A percentile compares a stretch with the other conserved stretches of the same genome.
Evolutionary conservation across 106 monocot species (phyloP).

Genomic region (Ottelia alismoides): DNA sequence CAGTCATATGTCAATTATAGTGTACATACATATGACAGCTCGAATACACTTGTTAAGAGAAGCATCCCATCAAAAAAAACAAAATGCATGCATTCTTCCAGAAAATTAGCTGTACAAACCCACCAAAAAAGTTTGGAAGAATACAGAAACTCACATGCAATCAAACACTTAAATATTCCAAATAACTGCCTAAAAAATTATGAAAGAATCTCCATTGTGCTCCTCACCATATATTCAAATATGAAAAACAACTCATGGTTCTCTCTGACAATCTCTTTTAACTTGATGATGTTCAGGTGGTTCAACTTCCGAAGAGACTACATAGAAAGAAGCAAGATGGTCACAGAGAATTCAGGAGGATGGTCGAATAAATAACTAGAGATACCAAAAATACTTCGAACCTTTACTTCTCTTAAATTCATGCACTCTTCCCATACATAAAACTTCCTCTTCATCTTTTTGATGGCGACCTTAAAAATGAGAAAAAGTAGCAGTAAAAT

Average conservation of each 20-base stretch:
- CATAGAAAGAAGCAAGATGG: conserved; percentile 5
- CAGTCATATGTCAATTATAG: too few relatives aligned
- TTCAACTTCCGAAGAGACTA: conserved; percentile 54
- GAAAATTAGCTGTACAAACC: too few relatives aligned
- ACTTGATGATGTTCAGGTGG: conserved; percentile 62
- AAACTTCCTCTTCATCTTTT: conserved; percentile 88
- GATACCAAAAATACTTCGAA: too few relatives aligned
- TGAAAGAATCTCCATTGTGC: background rate
- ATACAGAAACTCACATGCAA: too few relatives aligned
- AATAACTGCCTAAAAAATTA: background rate
- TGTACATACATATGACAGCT: background rate
- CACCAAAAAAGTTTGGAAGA: too few relatives aligned
- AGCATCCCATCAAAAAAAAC: too few relatives aligned
- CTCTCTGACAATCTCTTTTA: conserved; percentile 61
- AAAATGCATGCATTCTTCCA: too few relatives aligned
- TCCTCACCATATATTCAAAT: conserved; percentile 75
- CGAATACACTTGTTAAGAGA: too few relatives aligned
- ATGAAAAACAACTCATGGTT: conserved; percentile 66
- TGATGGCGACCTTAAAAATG: conserved; percentile 95
- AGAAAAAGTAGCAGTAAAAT: too few relatives aligned
- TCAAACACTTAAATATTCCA: too few relatives aligned
- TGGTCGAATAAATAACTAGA: background rate
- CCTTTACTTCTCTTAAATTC: conserved; percentile 82
- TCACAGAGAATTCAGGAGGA: background rate
- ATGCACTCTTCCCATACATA: conserved; percentile 64